phyloP scores from a whole-genome alignment of 768 basidiomycete species.

The Zangia roseola region DNA sequence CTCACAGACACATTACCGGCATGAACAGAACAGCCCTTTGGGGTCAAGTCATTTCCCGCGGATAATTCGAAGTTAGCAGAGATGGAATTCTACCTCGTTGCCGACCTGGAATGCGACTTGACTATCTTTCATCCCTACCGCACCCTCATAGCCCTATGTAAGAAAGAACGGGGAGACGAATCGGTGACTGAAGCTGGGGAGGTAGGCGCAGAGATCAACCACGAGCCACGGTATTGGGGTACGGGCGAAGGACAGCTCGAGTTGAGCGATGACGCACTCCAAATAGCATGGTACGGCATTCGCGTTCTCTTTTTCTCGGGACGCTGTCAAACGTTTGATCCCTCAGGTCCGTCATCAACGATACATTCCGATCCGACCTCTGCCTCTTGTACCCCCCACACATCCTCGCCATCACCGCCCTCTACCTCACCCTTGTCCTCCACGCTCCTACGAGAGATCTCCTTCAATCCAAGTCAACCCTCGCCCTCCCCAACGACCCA shows the following conservation, averaged over 20 bases:
- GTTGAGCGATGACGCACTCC: constrained; percentile 72
- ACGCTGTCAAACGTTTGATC: neutral
- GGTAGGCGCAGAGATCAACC: constrained; percentile 53
- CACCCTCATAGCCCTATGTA: constrained; percentile 76
- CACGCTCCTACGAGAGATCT: constrained; percentile 55
- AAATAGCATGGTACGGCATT: constrained; percentile 79
- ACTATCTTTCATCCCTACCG: constrained; percentile 95
- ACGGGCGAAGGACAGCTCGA: constrained; percentile 78
- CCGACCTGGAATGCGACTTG: constrained; percentile 94
- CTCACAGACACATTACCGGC: neutral
- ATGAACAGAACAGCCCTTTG: constrained; percentile 58
- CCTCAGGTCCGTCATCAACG: constrained; percentile 93
- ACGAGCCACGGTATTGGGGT: constrained; percentile 71
- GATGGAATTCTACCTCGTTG: constrained; percentile 98
- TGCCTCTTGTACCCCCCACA: constrained; percentile 96
- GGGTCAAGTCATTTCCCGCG: constrained; percentile 74
- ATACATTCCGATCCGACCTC: constrained; percentile 90
- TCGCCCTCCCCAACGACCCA: constrained; percentile 15
- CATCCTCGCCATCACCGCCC: constrained; percentile 86
- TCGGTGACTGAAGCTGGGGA: constrained; percentile 55
- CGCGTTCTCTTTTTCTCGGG: neutral
- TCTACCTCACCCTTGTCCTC: constrained; percentile 84
- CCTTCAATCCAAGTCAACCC: constrained; percentile 39
- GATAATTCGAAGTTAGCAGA: constrained; percentile 94
- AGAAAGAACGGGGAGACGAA: constrained; percentile 45